Evolutionary conservation across 495 filamentous ascomycete species (phyloP).

Genomic region (Aspergillus indologenus): DNA sequence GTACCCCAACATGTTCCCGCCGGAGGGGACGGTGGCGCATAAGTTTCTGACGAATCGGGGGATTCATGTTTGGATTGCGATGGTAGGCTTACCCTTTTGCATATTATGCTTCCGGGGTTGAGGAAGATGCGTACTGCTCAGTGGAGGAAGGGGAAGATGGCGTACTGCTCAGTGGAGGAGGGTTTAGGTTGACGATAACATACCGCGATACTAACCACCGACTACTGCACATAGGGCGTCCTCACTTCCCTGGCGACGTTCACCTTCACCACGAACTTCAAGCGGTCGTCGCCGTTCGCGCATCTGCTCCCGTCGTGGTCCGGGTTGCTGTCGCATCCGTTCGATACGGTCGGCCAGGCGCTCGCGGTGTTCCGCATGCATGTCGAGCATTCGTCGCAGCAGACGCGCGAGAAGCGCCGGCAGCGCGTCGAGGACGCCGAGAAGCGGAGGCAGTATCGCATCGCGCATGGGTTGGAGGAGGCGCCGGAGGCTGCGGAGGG

Average conservation of each 20-base stretch:
- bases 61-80: conserved; percentile 74
- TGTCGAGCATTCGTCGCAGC: conserved; percentile 57
- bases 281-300: conserved; percentile 62
- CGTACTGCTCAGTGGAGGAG: not conserved
- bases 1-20: conserved; percentile 81
- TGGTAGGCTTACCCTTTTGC: conserved; percentile 59
- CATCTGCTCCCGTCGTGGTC: conserved; percentile 66
- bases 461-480: conserved; percentile 76
- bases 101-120: too few species aligned
- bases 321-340: conserved; percentile 59
- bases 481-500: conserved; percentile 23
- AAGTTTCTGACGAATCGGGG: conserved; percentile 69
- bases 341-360: conserved; percentile 54
- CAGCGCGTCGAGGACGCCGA: conserved; percentile 70
- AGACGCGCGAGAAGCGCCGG: conserved; percentile 63
- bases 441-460: conserved; percentile 74
- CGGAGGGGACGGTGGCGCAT: conserved; percentile 68
- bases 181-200: not conserved
- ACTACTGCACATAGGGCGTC: conserved; percentile 49
- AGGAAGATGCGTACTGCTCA: too few species aligned
- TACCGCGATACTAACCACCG: not conserved
- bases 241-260: conserved; percentile 63
- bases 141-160: too few species aligned
- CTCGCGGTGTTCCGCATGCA: conserved; percentile 69
- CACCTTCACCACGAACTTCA: conserved; percentile 69